Conservation (phyloP, 148 eudicot species). For the Vaccinium myrtillus region DNA sequence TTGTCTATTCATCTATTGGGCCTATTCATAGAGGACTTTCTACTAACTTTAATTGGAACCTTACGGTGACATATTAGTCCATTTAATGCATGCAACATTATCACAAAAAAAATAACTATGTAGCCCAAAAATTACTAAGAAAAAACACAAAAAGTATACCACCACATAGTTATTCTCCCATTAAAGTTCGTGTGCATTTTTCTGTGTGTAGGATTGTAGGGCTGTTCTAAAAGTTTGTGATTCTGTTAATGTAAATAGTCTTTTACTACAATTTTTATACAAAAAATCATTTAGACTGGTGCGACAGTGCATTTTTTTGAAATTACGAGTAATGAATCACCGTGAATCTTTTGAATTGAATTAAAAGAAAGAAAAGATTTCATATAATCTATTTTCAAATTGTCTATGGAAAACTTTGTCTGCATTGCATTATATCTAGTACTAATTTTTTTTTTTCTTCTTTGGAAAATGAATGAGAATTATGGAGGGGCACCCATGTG, state of each 20-base stretch:
- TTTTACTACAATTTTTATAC: too few relatives aligned
- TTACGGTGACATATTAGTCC: not conserved
- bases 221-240: too few relatives aligned
- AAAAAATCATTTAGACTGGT: too few relatives aligned
- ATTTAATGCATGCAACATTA: too few relatives aligned
- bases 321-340: not conserved
- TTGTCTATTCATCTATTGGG: not conserved
- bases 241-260: too few relatives aligned
- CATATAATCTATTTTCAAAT: not conserved
- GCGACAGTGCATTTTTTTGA: too few relatives aligned
- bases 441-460: not conserved
- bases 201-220: too few relatives aligned
- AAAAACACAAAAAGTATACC: not conserved
- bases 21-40: not conserved
- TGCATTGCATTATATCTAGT: too few relatives aligned
- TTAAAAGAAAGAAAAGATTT: not conserved
- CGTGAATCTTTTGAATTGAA: not conserved
- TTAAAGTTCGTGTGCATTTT: too few relatives aligned
- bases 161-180: not conserved
- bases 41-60: not conserved
- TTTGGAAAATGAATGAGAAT: not conserved
- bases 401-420: too few relatives aligned
- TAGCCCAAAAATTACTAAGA: not conserved
- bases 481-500: constrained; percentile 17
- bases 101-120: not conserved